phyloP scores from a whole-genome alignment of 306 rosid genomes.

The Sphenostylis stenocarpa region DNA sequence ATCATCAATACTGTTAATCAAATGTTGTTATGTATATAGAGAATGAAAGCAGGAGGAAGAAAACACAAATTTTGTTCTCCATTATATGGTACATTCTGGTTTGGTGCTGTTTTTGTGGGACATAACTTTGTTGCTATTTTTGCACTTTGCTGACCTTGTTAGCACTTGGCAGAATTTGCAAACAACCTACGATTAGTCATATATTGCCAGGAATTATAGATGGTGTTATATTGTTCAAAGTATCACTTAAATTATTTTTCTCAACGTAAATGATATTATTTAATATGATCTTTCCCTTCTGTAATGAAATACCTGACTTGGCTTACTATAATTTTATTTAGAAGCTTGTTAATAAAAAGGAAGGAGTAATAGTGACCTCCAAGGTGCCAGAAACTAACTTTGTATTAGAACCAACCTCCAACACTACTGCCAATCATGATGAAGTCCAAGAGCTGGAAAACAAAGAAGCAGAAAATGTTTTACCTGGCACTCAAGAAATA shows the following conservation, averaged over 20 bases:
- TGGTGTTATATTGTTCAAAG: not conserved
- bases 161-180: not conserved
- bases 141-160: not conserved
- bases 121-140: not conserved
- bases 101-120: constrained; percentile 5
- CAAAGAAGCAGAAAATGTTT: constrained; percentile 49
- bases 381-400: constrained; percentile 60
- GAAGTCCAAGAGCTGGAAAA: constrained; percentile 53
- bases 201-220: not conserved
- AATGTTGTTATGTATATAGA: not conserved
- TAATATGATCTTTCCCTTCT: constrained; percentile 18
- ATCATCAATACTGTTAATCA: not conserved
- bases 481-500: constrained; percentile 53
- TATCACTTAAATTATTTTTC: not conserved
- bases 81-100: not conserved
- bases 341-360: constrained; percentile 66
- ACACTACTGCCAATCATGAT: constrained; percentile 39
- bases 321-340: constrained; percentile 33
- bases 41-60: constrained; percentile 7
- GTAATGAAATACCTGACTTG: constrained; percentile 23
- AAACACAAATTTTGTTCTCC: not conserved
- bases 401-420: constrained; percentile 49
- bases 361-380: constrained; percentile 58
- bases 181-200: not conserved
- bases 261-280: not conserved